Evolutionary conservation across 2,329 filamentous ascomycete genomes (phyloP), one percentile per base, ranked within the genome.

Genomic region (Lasiodiplodia sp.): DNA sequence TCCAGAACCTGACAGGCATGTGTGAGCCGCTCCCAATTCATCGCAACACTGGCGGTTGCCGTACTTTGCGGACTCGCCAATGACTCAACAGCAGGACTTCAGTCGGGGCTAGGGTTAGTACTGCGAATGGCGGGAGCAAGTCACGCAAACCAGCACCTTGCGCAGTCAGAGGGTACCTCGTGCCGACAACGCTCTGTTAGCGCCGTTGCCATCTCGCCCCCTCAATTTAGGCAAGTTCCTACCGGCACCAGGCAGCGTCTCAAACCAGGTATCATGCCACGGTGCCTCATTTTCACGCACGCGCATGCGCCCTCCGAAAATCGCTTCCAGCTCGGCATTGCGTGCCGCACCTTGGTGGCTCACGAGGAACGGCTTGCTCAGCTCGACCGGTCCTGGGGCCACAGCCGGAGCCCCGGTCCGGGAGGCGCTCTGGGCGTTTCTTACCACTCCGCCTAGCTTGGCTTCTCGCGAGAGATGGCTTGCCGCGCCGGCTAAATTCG

Each of bases 401-500:
- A 38, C 28, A 21, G 47, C 47, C 60, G 47, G 47, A 52, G 37
- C 44, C 60, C 60, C 60, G 60, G 60, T 64, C 60, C 60, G 60
- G 60, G 47, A 64, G 44, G 44, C 60, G 60, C 47, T 64, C 44
- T 64, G 47, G 47, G 60, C 60, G 28, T 64, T 64, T 64, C 60
- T 64, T 64, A 52, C 60, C 51, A 47, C 60, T 64, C 60, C 47
- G 60, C 12, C n/a, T 28, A 47, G 21, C 60, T 52, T 25, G 40
- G 31, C 44, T 18, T 52, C 60, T 52, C 7, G 60, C 53, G 60
- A 52, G 60, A 52, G 25, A 31, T 52, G 60, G 60, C 60, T 64
- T 64, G 60, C 60, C 47, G 31, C 25, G 47, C 60, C 60, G 60
- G 60, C 31, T 64, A 64, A 64, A 64, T 64, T 28, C 47, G 14